Evolutionary conservation across 306 rosid species (phyloP).

Genomic region (Heteromeles arbutifolia): DNA sequence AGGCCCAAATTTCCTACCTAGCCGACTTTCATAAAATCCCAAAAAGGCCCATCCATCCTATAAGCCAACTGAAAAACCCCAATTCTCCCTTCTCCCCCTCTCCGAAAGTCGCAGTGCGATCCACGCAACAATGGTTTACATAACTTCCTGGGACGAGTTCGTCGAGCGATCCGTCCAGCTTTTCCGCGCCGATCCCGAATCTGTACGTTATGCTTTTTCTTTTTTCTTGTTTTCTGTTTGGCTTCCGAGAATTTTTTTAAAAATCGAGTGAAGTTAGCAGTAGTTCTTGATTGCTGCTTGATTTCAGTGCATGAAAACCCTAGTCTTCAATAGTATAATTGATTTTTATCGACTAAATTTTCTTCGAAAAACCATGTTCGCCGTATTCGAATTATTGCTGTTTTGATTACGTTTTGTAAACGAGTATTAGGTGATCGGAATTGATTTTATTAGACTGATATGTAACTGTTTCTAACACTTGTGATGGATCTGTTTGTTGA

Average conservation of each 20-base stretch:
- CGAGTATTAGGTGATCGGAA: background rate
- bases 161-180: slow-evolving; percentile 75
- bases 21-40: background rate
- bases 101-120: slow-evolving; percentile 1
- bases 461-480: background rate
- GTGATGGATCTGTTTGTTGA: slow-evolving; percentile 6
- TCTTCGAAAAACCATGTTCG: background rate
- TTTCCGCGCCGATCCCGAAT: slow-evolving; percentile 79
- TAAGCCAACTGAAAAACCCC: background rate
- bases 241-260: slow-evolving; percentile 7
- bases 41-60: background rate
- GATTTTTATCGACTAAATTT: background rate
- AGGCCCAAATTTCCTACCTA: background rate
- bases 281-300: background rate
- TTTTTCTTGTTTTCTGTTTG: background rate
- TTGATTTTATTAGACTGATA: background rate
- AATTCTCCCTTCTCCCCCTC: background rate
- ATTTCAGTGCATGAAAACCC: background rate
- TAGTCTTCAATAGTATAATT: background rate
- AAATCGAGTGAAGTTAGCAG: background rate
- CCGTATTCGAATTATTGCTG: background rate
- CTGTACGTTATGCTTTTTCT: slow-evolving; percentile 29
- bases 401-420: background rate
- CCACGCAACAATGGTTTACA: slow-evolving; percentile 47
- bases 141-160: slow-evolving; percentile 71